These are phyloP conservation scores for Hygrophorus russula DNA, from an alignment of 768 basidiomycete genomes.

Conservation along the genomic window DNA sequence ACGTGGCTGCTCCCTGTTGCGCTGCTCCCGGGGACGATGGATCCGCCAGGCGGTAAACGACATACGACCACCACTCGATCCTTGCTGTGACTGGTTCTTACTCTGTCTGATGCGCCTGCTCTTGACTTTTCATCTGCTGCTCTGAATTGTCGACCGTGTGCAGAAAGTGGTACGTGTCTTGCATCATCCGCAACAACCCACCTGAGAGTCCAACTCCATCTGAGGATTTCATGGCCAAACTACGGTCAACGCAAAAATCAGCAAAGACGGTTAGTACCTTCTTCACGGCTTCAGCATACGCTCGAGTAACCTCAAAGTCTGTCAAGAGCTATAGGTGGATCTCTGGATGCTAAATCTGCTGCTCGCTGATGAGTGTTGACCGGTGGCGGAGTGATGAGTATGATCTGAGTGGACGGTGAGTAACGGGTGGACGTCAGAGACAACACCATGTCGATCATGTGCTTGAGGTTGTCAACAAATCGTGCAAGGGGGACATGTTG, in stretches of 20 bases:
- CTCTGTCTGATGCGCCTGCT: no score
- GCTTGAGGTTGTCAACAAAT: constrained; percentile 53
- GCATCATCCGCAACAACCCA: no score
- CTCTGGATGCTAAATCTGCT: constrained; percentile 36
- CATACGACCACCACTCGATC: no score
- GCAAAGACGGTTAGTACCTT: no score
- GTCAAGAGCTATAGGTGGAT: constrained; percentile 42
- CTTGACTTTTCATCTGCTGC: no score
- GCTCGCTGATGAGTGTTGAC: constrained; percentile 52
- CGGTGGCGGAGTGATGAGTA: constrained; percentile 82
- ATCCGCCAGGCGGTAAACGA: no score
- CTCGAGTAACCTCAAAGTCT: constrained; percentile 52
- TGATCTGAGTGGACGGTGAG: constrained; percentile 61
- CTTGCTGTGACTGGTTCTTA: no score
- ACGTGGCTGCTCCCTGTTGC: constrained; percentile 75
- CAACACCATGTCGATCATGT: constrained; percentile 52
- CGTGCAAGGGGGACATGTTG: constrained; percentile 70
- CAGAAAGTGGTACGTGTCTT: no score
- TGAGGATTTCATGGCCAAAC: no score
- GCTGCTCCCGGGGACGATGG: constrained; percentile 69
- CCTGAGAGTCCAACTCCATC: no score
- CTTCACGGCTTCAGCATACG: constrained; percentile 62
- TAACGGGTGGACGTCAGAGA: constrained; percentile 52
- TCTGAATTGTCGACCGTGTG: no score
- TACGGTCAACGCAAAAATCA: no score